Evolutionary conservation across 148 eudicot species (phyloP), one percentile per base, ranked within the genome.

Genomic region (Rhododendron griersonianum): DNA sequence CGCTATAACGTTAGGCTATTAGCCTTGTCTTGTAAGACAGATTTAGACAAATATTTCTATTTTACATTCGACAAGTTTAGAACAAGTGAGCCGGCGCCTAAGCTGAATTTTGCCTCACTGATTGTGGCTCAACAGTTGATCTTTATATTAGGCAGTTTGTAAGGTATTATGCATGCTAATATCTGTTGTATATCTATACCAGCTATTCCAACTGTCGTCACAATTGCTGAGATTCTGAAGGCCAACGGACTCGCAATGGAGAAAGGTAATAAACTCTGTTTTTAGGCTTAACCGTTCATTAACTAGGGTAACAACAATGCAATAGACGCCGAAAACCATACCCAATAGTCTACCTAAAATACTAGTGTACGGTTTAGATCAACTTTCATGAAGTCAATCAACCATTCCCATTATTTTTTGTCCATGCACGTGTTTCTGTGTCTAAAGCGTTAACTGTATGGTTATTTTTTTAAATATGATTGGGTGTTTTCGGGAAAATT

Each of bases 141-240:
- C 77, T 53, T 71, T 35, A 18, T 41, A 9, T 67, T 11, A 80
- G 30, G 19, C 80, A 11, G 74, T 25, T 67, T 67, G 35, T 10
- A 67, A 28, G 74, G 74, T 35, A 35, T 16, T 39, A 39, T 6
- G n/a, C 84, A 23, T 63, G 48, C 71, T 81, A 53, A 83, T 35
- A 57, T 82, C 39, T 83, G 78, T 15, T 44, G n/a, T 28, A 30
- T 83, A 13, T 73, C 10, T 21, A 3, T 74, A 4, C 15, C 91
- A 93, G 94, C 94, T 59, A 93, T 91, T 41, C 94, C 94, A 19
- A 91, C 92, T 71, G 92, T 86, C 11, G 93, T 91, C 23, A 88
- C 89, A 55, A 93, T 91, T 77, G 87, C 90, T 41, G 92, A 90
- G 86, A 91, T 91, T 75, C 89, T 91, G 71, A 93, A 93, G 89